Base-by-base conservation (phyloP, 495 filamentous ascomycete species). In the Platismatia glauca region DNA sequence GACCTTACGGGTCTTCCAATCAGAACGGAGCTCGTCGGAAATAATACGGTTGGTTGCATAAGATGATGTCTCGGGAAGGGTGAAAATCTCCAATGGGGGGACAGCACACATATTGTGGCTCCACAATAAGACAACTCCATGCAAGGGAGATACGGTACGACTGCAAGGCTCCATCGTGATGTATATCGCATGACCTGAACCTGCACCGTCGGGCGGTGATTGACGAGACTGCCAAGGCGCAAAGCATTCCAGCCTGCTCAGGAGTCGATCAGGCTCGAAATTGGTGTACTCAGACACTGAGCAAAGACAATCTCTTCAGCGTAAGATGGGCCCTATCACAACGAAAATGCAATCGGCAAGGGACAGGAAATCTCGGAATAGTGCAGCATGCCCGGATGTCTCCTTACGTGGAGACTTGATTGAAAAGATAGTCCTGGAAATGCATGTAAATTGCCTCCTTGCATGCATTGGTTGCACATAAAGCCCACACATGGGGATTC, bases 321-420 rank as follows among this genome's bases (percentile, higher is more conserved):
- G 55, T 57, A 57, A 57, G 55, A 57, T 31, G 33, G 55, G 55
- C 55, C 55, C 55, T 57, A 37, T 57, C 33, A 37, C 16, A 57
- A 57, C n/a, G 33, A 57, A 58, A 76, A 48, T 24, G 44, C n/a
- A 48, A 48, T 48, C 44, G 11, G 44, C 44, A 48, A 27, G 44
- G 12, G 44, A 48, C 22, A 24, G 44, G 44, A 48, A 48, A 48
- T 46, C 55, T 34, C 35, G 55, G 33, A 57, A 57, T 57, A 57
- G 55, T 57, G 55, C 34, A 57, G 55, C 55, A 46, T 60, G 38
- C 38, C 58, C 58, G 37, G 39, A 60, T 44, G 22, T 33, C 58
- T 60, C 58, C 58, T 48, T 60, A 46, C 57, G 57, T 59, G 58
- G 58, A 60, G 58, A 60, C 58, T 60, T 60, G 58, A 43, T 48